Percentiles rank a stretch among this genome's conserved stretches.
Evolutionary conservation across 441 rosid genomes (phyloP).

Genomic region (Pelargonium fulgidum): DNA sequence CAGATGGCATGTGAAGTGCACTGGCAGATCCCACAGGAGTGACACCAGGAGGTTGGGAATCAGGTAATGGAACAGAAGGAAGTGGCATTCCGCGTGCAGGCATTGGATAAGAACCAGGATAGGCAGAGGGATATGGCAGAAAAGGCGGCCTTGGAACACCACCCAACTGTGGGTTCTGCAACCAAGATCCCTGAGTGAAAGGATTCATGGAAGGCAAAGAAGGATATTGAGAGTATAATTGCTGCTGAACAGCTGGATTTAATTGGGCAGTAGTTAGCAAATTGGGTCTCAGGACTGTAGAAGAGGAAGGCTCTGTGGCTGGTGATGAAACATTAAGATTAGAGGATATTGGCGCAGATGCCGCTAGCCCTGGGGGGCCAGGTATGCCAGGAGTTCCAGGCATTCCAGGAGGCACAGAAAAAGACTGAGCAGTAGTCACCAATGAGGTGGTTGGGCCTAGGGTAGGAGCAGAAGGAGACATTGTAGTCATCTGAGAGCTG

Average conservation of each 20-base stretch:
- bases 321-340: constrained; percentile 27
- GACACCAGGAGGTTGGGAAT: constrained; percentile 65
- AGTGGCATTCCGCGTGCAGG: constrained; percentile 40
- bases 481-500: constrained; percentile 33
- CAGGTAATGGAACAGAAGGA: constrained; percentile 38
- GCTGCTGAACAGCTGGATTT: constrained; percentile 49
- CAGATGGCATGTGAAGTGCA: constrained; percentile 32
- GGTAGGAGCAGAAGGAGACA: constrained; percentile 26
- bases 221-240: constrained; percentile 53
- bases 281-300: constrained; percentile 38
- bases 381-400: constrained; percentile 32
- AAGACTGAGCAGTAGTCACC: constrained; percentile 31
- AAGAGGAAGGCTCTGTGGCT: constrained; percentile 38
- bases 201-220: constrained; percentile 52
- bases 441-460: constrained; percentile 32
- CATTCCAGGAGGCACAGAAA: constrained; percentile 38
- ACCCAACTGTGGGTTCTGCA: constrained; percentile 70
- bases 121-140: constrained; percentile 50
- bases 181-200: constrained; percentile 64
- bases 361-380: constrained; percentile 40
- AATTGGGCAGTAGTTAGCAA: constrained; percentile 34
- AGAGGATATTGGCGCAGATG: constrained; percentile 22
- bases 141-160: constrained; percentile 54
- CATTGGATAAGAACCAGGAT: constrained; percentile 54
- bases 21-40: constrained; percentile 39